Base-by-base conservation (phyloP, 495 filamentous ascomycete species). In the Talaromyces wortmannii region DNA sequence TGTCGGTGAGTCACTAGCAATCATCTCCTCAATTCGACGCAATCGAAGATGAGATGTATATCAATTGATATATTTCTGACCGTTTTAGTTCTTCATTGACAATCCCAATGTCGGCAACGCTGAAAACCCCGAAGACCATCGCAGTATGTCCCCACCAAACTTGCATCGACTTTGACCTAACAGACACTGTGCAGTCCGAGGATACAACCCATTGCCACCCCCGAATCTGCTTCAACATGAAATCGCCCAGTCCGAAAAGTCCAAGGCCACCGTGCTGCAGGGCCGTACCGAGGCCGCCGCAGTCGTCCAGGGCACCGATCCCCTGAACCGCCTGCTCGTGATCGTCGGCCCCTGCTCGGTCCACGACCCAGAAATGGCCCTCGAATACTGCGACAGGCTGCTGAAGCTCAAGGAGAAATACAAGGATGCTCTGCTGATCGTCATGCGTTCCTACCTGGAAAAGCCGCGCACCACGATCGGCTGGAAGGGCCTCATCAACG, bases 401-500 rank as follows among this genome's bases (percentile, higher is more conserved):
- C 59, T 92, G 57, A 77, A 81, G 61, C 74, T 96, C 65, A 94
- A 95, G 71, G 81, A 92, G 67, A 96, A 96, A 74, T 88, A 96
- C 80, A 76, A 85, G 59, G 82, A 90, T 62, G 90, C 97, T 63
- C 79, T 99, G 12, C 74, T 96, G 50, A 95, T 99, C 59, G 86
- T 97, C 42, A 99, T 99, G 95, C 88, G 95, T 48, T 88, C 90
- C 50, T 99, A 99, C 80, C 84, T 99, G 31, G 95, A 99, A 78
- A 99, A 99, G 77, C 95, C 95, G 18, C 86, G 95, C 59, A 99
- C 95, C 12, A 99, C 95, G 0, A 92, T 99, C 13, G 95, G 95
- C 52, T 99, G 95, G 95, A 99, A 99, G 75, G 95, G 95, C 12
- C 78, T 99, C 58, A 96, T 99, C 76, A 99, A 99, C 69, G 95